Evolutionary conservation across 495 filamentous ascomycete species (phyloP).

Genomic region (Podospora appendiculata): DNA sequence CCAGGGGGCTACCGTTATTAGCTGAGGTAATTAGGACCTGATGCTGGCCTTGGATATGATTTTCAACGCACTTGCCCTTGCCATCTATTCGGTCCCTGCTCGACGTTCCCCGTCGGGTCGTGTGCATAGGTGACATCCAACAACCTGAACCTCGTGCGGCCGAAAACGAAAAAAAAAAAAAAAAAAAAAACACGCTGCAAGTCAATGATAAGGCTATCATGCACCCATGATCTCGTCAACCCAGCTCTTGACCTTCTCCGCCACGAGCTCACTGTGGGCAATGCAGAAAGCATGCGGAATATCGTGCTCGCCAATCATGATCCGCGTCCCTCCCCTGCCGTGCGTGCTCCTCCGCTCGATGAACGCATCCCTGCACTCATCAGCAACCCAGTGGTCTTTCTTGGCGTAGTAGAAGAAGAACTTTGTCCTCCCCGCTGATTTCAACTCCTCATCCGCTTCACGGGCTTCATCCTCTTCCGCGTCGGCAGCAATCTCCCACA

Average conservation of each 20-base stretch:
- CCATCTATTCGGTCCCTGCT: too few species aligned
- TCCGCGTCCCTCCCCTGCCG: constrained; percentile 44
- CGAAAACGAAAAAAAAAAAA: too few species aligned
- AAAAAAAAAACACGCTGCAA: too few species aligned
- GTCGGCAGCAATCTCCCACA: constrained; percentile 63
- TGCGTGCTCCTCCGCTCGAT: constrained; percentile 43
- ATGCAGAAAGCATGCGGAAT: constrained; percentile 81
- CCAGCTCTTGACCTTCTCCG: constrained; percentile 57
- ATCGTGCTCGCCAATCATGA: constrained; percentile 65
- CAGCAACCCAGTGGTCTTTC: constrained; percentile 76
- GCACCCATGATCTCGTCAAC: constrained; percentile 43
- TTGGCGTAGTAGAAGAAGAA: constrained; percentile 76
- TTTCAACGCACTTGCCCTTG: too few species aligned
- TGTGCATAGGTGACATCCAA: too few species aligned
- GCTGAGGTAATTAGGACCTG: too few species aligned
- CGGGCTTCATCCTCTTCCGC: constrained; percentile 16
- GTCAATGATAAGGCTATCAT: neutral
- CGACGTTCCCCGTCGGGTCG: too few species aligned
- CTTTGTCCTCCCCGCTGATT: constrained; percentile 7
- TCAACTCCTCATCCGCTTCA: neutral
- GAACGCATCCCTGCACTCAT: constrained; percentile 65
- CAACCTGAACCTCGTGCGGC: too few species aligned
- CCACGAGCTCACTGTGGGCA: constrained; percentile 56
- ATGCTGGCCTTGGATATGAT: too few species aligned
- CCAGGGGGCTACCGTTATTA: too few species aligned